Evolutionary conservation across 768 basidiomycete species (phyloP).

Genomic region (Termitomyces sp.): DNA sequence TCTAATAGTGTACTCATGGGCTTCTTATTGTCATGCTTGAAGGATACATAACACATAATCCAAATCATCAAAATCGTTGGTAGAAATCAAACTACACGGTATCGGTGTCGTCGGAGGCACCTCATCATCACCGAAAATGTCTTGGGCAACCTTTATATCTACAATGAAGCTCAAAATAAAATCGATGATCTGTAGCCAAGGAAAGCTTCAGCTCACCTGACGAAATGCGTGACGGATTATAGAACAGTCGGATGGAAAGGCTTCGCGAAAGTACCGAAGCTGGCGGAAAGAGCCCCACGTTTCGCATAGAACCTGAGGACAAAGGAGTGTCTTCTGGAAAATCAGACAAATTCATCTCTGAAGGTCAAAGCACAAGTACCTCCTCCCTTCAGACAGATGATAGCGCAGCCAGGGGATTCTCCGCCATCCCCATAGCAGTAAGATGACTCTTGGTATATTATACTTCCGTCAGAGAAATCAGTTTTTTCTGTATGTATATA

Average conservation of each 20-base stretch:
- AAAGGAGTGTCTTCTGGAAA: constrained; percentile 7
- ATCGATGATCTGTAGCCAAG: not conserved
- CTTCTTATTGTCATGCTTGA: constrained; percentile 17
- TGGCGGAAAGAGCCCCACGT: not conserved
- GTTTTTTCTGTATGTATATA: not conserved
- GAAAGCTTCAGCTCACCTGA: constrained; percentile 22
- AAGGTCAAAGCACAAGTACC: constrained; percentile 16
- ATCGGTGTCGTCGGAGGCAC: constrained; percentile 39
- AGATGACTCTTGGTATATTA: constrained; percentile 45
- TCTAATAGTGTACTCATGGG: constrained; percentile 1
- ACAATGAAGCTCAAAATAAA: not conserved
- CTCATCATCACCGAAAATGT: constrained; percentile 21
- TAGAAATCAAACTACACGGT: constrained; percentile 48
- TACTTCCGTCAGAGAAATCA: constrained; percentile 4
- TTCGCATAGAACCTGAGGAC: constrained; percentile 2
- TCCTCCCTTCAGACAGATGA: constrained; percentile 38
- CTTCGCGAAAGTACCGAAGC: not conserved
- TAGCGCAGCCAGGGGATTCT: constrained; percentile 28
- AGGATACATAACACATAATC: constrained; percentile 51
- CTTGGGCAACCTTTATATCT: constrained; percentile 18
- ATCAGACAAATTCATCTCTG: not conserved
- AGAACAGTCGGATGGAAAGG: constrained; percentile 45
- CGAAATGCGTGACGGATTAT: constrained; percentile 22
- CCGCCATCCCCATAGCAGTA: constrained; percentile 29
- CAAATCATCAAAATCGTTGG: constrained; percentile 39